phyloP scores from a whole-genome alignment of 495 filamentous ascomycete species.

The Rhypophila decipiens region DNA sequence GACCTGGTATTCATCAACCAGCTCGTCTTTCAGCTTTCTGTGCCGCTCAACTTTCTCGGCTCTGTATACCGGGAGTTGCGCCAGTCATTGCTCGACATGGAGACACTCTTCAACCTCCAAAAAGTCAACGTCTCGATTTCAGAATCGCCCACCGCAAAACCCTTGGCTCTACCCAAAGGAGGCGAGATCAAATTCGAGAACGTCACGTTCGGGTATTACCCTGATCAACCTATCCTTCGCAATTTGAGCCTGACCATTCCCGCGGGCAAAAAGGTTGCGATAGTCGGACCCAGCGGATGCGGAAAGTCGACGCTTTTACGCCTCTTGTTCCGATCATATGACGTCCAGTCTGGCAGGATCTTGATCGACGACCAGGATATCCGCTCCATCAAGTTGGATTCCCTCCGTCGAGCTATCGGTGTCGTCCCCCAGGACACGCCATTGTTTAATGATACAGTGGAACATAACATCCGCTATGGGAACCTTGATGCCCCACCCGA shows the following conservation, averaged over 20 bases:
- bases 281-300: constrained; percentile 92
- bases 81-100: constrained; percentile 95
- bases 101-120: constrained; percentile 97
- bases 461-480: constrained; percentile 95
- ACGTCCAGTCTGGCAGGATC: constrained; percentile 80
- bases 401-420: constrained; percentile 78
- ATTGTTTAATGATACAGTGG: constrained; percentile 90
- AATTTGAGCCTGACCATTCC: constrained; percentile 85
- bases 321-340: constrained; percentile 90
- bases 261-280: constrained; percentile 89
- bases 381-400: constrained; percentile 72
- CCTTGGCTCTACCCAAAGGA: constrained; percentile 63
- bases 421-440: constrained; percentile 98
- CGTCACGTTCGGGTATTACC: constrained; percentile 88
- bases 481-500: constrained; percentile 70
- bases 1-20: constrained; percentile 99
- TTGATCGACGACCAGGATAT: constrained; percentile 92
- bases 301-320: constrained; percentile 92
- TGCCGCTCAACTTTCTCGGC: constrained; percentile 93
- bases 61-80: constrained; percentile 93
- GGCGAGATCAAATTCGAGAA: constrained; percentile 93
- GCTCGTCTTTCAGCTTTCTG: constrained; percentile 94
- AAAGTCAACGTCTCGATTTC: constrained; percentile 89
- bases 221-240: constrained; percentile 78
- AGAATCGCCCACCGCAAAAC: constrained; percentile 64